Conservation (phyloP, 2,329 filamentous ascomycete genomes). For the Arthrobotrys sphaeroides region DNA sequence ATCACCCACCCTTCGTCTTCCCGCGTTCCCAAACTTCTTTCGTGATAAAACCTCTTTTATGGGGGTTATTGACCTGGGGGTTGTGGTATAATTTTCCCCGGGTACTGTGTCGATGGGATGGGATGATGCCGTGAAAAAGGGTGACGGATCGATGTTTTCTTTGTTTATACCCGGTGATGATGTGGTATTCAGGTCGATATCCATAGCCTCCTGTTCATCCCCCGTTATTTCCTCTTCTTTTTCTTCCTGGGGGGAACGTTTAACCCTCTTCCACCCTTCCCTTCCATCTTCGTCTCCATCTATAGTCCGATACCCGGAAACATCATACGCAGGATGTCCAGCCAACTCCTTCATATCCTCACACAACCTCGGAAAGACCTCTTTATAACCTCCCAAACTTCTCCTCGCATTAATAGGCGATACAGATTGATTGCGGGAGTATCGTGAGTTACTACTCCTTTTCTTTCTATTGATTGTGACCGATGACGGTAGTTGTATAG, state of each 20-base stretch:
- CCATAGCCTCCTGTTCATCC: too few species aligned
- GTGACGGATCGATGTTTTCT: constrained; percentile 39
- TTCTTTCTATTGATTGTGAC: constrained; percentile 1
- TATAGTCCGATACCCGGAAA: background rate
- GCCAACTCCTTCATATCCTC: constrained; percentile 2
- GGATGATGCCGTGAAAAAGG: background rate
- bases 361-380: constrained; percentile 8
- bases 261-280: too few species aligned
- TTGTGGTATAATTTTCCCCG: too few species aligned
- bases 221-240: background rate
- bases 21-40: too few species aligned
- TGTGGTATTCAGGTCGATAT: constrained; percentile 21
- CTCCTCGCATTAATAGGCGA: background rate
- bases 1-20: too few species aligned
- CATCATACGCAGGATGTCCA: constrained; percentile 24
- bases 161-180: constrained; percentile 17
- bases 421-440: background rate
- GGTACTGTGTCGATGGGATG: background rate
- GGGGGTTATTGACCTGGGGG: too few species aligned
- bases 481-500: background rate
- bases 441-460: background rate
- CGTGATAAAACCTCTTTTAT: too few species aligned
- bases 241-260: background rate
- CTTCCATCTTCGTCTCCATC: too few species aligned
- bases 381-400: background rate